A percentile compares a stretch with the other conserved stretches of the same genome.
Conservation (phyloP, 805 yeast species). For the Blastobotrys parvus region DNA sequence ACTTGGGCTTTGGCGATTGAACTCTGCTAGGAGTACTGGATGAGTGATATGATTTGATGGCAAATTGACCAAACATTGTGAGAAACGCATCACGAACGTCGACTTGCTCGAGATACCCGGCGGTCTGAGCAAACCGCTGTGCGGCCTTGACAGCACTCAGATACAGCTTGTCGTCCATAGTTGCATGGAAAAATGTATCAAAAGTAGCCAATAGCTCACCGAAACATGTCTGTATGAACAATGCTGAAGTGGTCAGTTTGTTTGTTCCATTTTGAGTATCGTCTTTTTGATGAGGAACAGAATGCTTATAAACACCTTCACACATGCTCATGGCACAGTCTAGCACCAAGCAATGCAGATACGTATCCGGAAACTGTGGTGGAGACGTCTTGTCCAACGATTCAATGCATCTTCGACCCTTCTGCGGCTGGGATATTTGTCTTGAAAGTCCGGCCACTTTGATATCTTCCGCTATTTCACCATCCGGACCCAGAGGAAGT, state of each 20-base stretch:
- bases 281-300: conserved; percentile 1
- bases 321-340: conserved; percentile 45
- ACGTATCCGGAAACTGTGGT: conserved; percentile 57
- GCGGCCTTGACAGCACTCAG: conserved; percentile 60
- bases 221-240: conserved; percentile 25
- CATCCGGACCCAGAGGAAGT: conserved; percentile 8
- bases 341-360: conserved; percentile 50
- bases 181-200: conserved; percentile 49
- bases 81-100: conserved; percentile 51
- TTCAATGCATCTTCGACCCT: conserved; percentile 55
- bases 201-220: conserved; percentile 36
- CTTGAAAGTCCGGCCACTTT: conserved; percentile 10
- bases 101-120: conserved; percentile 60
- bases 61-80: conserved; percentile 20
- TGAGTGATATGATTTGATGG: not conserved
- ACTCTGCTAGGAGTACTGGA: too few relatives aligned
- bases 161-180: conserved; percentile 64
- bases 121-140: conserved; percentile 73
- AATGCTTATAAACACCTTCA: conserved; percentile 56
- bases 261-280: not conserved
- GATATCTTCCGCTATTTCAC: conserved; percentile 6
- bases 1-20: too few relatives aligned
- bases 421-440: conserved; percentile 30
- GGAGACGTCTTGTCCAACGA: conserved; percentile 75
- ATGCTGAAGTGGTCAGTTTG: not conserved